Evolutionary conservation across 352 stramenopile genomes (phyloP).

Genomic region (Phytophthora capsici): DNA sequence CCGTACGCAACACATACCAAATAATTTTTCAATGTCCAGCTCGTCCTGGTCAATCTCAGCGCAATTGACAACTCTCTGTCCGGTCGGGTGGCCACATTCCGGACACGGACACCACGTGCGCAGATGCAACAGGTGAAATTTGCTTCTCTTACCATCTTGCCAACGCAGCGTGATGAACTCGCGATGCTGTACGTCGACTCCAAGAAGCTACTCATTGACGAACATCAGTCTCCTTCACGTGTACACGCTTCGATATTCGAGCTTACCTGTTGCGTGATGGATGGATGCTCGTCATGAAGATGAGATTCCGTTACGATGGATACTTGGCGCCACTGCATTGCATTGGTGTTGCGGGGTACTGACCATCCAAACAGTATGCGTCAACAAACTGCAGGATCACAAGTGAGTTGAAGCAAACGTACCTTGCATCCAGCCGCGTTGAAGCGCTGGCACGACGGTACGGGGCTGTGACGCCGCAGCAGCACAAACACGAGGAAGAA

Average conservation of each 20-base stretch:
- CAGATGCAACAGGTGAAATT: conserved; percentile 79
- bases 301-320: conserved; percentile 19
- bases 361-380: conserved; percentile 1
- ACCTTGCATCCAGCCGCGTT: conserved; percentile 36
- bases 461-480: conserved; percentile 15
- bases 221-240: conserved; percentile 2
- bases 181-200: conserved; percentile 72
- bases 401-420: conserved; percentile 7
- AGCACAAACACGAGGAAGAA: conserved; percentile 27
- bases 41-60: conserved; percentile 58
- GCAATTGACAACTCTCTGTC: conserved; percentile 83
- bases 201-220: conserved; percentile 46
- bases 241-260: neutral
- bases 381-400: conserved; percentile 13
- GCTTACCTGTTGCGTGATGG: conserved; percentile 38
- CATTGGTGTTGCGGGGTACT: conserved; percentile 7
- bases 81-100: conserved; percentile 74
- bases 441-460: conserved; percentile 9
- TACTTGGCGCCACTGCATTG: conserved; percentile 21
- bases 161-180: conserved; percentile 84
- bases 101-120: conserved; percentile 80
- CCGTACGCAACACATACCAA: conserved; percentile 44
- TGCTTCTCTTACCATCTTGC: conserved; percentile 72
- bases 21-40: conserved; percentile 78
- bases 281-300: conserved; percentile 14